These are phyloP conservation scores for Nakazawaea wyomingensis DNA, from an alignment of 805 yeast species.

Conservation along the genomic window DNA sequence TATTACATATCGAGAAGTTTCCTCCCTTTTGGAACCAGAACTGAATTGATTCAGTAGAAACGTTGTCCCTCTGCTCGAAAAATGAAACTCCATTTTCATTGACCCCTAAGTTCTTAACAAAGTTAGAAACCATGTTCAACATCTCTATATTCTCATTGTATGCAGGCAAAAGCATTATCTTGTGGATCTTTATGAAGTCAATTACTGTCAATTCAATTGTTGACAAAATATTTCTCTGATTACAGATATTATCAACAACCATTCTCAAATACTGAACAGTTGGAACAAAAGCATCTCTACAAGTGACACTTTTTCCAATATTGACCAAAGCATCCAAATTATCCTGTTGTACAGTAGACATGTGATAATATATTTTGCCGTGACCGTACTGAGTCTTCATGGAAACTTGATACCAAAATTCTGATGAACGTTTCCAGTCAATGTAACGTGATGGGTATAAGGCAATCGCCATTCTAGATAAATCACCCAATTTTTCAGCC, in stretches of 20 bases:
- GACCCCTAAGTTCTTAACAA: slow-evolving; percentile 62
- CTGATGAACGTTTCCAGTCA: slow-evolving; percentile 82
- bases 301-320: slow-evolving; percentile 72
- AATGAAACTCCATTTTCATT: slow-evolving; percentile 61
- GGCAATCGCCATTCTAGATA: slow-evolving; percentile 85
- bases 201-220: slow-evolving; percentile 55
- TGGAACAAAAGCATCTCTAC: slow-evolving; percentile 81
- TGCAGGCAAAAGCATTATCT: slow-evolving; percentile 58
- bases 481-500: slow-evolving; percentile 82
- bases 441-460: slow-evolving; percentile 71
- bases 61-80: slow-evolving; percentile 42
- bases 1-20: slow-evolving; percentile 69
- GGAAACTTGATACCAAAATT: slow-evolving; percentile 75
- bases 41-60: slow-evolving; percentile 43
- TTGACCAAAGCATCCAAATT: slow-evolving; percentile 73
- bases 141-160: slow-evolving; percentile 49
- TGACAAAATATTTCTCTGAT: slow-evolving; percentile 56
- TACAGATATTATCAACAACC: slow-evolving; percentile 73
- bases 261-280: slow-evolving; percentile 71
- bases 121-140: slow-evolving; percentile 56
- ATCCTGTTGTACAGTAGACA: slow-evolving; percentile 80
- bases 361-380: slow-evolving; percentile 82
- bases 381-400: slow-evolving; percentile 73
- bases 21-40: slow-evolving; percentile 78
- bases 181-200: slow-evolving; percentile 62